Evolutionary conservation across 2,329 filamentous ascomycete species (phyloP).

Genomic region (Cercospora janseana): DNA sequence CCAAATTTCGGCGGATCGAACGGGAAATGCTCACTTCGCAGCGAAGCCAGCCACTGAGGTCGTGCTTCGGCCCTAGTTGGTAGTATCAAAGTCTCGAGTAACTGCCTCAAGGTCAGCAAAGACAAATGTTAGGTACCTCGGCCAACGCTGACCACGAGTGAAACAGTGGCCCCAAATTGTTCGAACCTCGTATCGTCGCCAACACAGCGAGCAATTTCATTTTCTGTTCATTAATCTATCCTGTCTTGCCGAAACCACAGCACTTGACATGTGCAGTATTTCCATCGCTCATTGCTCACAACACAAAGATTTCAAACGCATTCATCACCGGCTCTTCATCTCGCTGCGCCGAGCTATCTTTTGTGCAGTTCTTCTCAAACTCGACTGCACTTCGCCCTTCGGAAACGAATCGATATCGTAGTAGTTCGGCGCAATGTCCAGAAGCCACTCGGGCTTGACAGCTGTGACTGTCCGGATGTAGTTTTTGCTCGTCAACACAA

Average conservation of each 20-base stretch:
- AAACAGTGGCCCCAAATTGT: no score
- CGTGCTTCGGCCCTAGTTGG: no score
- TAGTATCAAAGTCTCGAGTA: no score
- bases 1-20: no score
- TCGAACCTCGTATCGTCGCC: background rate
- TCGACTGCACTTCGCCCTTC: constrained; percentile 79
- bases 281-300: background rate
- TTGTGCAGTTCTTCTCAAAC: constrained; percentile 45
- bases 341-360: constrained; percentile 22
- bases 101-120: no score
- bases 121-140: no score
- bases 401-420: constrained; percentile 81
- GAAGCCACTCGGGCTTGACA: constrained; percentile 88
- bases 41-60: no score
- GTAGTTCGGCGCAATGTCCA: constrained; percentile 91
- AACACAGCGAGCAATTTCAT: background rate
- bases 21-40: no score
- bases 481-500: constrained; percentile 96
- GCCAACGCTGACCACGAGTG: no score
- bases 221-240: background rate
- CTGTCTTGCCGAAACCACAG: background rate
- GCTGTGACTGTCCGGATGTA: constrained; percentile 93
- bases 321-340: constrained; percentile 3
- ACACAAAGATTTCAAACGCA: background rate
- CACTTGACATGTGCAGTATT: background rate